phyloP scores from a whole-genome alignment of 2,329 filamentous ascomycete genomes.

The Aureobasidium sp. region DNA sequence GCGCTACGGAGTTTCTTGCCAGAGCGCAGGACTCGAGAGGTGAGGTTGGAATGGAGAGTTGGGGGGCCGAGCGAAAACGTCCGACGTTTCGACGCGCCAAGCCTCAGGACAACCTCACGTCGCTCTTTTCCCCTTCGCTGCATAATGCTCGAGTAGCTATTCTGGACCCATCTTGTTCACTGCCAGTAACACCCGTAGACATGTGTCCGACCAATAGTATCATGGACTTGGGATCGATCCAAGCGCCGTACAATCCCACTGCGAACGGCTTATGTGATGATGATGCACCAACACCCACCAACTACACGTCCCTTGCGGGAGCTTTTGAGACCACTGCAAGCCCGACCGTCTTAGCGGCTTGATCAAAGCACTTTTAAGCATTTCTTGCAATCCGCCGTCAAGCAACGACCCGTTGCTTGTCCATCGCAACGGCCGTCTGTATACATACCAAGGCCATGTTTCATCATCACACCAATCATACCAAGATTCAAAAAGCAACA shows the following conservation, averaged over 20 bases:
- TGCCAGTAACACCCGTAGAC: neutral
- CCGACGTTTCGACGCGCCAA: conserved; percentile 8
- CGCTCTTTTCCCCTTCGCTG: neutral
- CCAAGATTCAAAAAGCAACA: neutral
- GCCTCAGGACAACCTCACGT: neutral
- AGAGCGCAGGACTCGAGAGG: neutral
- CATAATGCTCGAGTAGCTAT: neutral
- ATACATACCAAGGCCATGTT: neutral
- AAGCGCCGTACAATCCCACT: neutral
- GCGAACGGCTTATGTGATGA: conserved; percentile 1
- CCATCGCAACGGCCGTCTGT: neutral
- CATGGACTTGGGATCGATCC: neutral
- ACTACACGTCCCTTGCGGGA: neutral
- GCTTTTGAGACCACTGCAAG: neutral
- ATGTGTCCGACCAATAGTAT: neutral
- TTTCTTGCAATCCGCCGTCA: neutral
- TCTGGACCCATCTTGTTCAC: neutral
- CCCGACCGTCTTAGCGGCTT: neutral
- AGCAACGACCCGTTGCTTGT: neutral
- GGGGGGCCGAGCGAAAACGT: conserved; percentile 9
- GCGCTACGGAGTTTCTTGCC: conserved; percentile 11
- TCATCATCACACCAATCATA: neutral
- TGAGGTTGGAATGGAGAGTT: conserved; percentile 6
- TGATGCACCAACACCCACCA: neutral
- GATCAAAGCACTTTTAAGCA: neutral